Conservation (phyloP, 768 basidiomycete species). For the Naematelia aurantialba region DNA sequence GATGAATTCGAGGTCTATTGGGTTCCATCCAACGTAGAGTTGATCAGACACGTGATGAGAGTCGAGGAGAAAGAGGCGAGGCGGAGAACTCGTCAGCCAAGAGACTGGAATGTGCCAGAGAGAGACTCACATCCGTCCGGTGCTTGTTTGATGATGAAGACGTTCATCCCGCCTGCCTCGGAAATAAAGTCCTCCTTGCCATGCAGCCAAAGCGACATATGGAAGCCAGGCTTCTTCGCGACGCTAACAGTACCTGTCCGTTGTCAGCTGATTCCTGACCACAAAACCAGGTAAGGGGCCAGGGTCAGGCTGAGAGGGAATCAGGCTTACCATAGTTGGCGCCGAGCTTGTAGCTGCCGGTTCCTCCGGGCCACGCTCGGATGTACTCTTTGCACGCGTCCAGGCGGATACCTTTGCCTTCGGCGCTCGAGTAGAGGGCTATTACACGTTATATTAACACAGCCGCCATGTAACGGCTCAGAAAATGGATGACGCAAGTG, state of each 20-base stretch:
- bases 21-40: not conserved
- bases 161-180: slow-evolving; percentile 46
- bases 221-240: slow-evolving; percentile 41
- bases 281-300: not conserved
- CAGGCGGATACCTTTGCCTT: slow-evolving; percentile 70
- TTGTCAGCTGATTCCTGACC: slow-evolving; percentile 6
- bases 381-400: slow-evolving; percentile 78
- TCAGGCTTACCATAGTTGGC: slow-evolving; percentile 49
- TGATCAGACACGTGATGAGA: not conserved
- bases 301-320: no score
- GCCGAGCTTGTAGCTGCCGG: slow-evolving; percentile 78
- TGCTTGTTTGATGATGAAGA: slow-evolving; percentile 44
- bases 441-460: no score
- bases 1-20: slow-evolving; percentile 37
- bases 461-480: no score
- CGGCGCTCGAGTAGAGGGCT: slow-evolving; percentile 31
- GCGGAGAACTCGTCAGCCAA: no score
- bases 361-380: slow-evolving; percentile 85
- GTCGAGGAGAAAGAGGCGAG: no score
- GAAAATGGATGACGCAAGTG: no score
- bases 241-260: slow-evolving; percentile 35
- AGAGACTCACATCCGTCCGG: slow-evolving; percentile 33
- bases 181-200: slow-evolving; percentile 39
- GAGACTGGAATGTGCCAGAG: not conserved
- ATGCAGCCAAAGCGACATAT: slow-evolving; percentile 44